Conservation (phyloP, 2,329 filamentous ascomycete genomes). For the Colletotrichum euphorbiae region DNA sequence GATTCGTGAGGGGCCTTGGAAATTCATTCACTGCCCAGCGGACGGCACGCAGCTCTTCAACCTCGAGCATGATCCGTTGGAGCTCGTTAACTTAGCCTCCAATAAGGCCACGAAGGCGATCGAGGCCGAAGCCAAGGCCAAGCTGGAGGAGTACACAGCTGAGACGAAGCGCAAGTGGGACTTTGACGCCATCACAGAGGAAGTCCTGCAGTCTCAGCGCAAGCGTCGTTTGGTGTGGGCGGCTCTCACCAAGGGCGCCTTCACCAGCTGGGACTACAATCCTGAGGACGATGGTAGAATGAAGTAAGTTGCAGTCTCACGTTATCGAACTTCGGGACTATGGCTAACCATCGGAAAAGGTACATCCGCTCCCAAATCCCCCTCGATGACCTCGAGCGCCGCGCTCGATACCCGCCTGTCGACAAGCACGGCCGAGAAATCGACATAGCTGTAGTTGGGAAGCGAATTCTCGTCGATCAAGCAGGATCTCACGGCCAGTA, state of each 20-base stretch:
- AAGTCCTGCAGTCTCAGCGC: slow-evolving; percentile 82
- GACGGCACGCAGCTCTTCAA: slow-evolving; percentile 90
- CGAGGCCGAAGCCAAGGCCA: slow-evolving; percentile 57
- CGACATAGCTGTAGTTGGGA: slow-evolving; percentile 43
- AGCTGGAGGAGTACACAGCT: slow-evolving; percentile 74
- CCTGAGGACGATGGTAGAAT: slow-evolving; percentile 76
- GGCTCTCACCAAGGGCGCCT: slow-evolving; percentile 79
- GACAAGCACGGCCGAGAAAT: slow-evolving; percentile 66
- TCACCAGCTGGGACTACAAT: slow-evolving; percentile 88
- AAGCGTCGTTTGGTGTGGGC: slow-evolving; percentile 83
- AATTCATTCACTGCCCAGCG: slow-evolving; percentile 87
- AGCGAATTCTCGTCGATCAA: slow-evolving; percentile 53
- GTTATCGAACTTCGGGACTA: background rate
- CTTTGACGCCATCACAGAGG: slow-evolving; percentile 78
- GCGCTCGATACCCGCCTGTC: slow-evolving; percentile 77
- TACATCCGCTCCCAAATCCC: slow-evolving; percentile 89
- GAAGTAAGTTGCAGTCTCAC: slow-evolving; percentile 61
- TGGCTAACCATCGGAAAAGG: slow-evolving; percentile 54
- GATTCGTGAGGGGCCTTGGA: slow-evolving; percentile 91
- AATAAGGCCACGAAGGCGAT: slow-evolving; percentile 53
- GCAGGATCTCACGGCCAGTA: slow-evolving; percentile 59
- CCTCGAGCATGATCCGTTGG: slow-evolving; percentile 78
- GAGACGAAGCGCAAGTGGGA: slow-evolving; percentile 86
- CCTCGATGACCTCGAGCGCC: slow-evolving; percentile 82
- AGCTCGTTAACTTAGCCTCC: slow-evolving; percentile 78